phyloP scores from a whole-genome alignment of 441 rosid genomes.

The Pelargonium australe region DNA sequence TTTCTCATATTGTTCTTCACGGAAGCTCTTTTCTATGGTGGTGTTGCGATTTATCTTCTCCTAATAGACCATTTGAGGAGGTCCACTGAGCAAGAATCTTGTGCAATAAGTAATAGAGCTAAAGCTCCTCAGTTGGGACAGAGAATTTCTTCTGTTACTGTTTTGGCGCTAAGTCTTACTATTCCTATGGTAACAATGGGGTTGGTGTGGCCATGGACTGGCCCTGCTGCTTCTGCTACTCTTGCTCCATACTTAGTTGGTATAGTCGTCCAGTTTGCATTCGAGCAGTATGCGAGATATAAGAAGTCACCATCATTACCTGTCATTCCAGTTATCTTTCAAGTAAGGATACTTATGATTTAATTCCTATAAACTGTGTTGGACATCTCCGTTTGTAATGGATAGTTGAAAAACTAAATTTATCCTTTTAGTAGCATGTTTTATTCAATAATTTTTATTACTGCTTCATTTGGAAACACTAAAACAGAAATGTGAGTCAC shows the following conservation, averaged over 20 bases:
- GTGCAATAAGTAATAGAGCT: constrained; percentile 20
- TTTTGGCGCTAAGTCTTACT: constrained; percentile 77
- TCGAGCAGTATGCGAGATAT: constrained; percentile 74
- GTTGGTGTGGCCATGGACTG: constrained; percentile 99
- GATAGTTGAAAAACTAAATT: background rate
- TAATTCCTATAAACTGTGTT: background rate
- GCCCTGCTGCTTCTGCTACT: constrained; percentile 98
- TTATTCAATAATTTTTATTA: background rate
- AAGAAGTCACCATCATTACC: constrained; percentile 72
- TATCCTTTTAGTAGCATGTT: constrained; percentile 2
- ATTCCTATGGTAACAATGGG: constrained; percentile 98
- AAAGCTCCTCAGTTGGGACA: constrained; percentile 49
- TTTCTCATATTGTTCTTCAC: constrained; percentile 94
- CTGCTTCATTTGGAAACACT: background rate
- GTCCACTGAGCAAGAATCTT: constrained; percentile 28
- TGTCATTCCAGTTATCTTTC: constrained; percentile 75
- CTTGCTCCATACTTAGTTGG: constrained; percentile 97
- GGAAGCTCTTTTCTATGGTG: constrained; percentile 91
- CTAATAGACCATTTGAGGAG: constrained; percentile 56
- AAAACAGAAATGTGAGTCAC: background rate
- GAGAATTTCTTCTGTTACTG: constrained; percentile 74
- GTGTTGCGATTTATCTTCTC: constrained; percentile 65
- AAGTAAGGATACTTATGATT: constrained; percentile 40
- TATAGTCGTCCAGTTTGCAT: constrained; percentile 85
- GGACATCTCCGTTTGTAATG: background rate